Conservation (phyloP, 2,329 filamentous ascomycete genomes). For the Aspergillus alliaceus region DNA sequence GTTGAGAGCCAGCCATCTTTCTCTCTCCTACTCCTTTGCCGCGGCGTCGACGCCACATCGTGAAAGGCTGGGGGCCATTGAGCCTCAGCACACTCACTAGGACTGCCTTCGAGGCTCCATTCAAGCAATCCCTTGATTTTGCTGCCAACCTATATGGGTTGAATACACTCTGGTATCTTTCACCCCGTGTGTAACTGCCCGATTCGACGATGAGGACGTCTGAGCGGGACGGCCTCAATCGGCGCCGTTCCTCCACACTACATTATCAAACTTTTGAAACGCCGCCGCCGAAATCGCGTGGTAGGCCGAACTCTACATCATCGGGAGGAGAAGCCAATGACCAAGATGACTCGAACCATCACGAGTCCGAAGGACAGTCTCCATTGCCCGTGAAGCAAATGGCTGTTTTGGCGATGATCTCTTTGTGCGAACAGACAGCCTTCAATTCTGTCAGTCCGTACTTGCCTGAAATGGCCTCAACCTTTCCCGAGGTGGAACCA, state of each 20-base stretch:
- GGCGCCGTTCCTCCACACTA: constrained; percentile 44
- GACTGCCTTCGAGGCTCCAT: not conserved
- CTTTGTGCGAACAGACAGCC: constrained; percentile 90
- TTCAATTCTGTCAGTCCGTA: constrained; percentile 96
- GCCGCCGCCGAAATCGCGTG: constrained; percentile 47
- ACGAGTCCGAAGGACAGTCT: constrained; percentile 46
- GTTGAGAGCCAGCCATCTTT: not conserved
- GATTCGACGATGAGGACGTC: constrained; percentile 26
- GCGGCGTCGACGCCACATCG: constrained; percentile 2
- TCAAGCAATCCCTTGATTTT: not conserved
- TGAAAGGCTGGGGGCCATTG: constrained; percentile 5
- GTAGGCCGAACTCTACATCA: constrained; percentile 43
- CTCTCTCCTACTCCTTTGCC: not conserved
- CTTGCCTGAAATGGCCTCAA: constrained; percentile 84
- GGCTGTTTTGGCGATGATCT: constrained; percentile 79
- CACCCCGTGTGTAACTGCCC: not conserved
- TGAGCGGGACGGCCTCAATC: constrained; percentile 32
- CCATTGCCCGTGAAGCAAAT: constrained; percentile 83
- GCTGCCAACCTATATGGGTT: not conserved
- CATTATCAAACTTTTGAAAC: constrained; percentile 52
- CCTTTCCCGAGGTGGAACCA: constrained; percentile 75
- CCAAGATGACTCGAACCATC: constrained; percentile 24
- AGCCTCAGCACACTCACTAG: not conserved
- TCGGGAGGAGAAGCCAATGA: constrained; percentile 33
- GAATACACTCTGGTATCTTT: not conserved